Base-by-base conservation (phyloP, 352 stramenopile species). In the Phytophthora podocarpi region DNA sequence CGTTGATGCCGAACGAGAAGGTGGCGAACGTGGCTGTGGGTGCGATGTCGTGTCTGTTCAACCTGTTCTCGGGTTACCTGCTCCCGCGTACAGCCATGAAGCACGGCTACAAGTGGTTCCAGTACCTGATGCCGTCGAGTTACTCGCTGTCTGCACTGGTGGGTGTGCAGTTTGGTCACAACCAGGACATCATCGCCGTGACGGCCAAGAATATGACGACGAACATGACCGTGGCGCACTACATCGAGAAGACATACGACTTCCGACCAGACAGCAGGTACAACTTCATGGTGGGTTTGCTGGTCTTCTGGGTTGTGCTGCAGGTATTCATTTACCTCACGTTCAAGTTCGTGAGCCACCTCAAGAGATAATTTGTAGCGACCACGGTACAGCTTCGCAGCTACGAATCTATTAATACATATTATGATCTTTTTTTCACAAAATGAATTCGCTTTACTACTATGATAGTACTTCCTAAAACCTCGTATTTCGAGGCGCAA, bases 301-400 rank as follows among this genome's bases (percentile, higher is more conserved):
- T 86, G 3, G 71, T 74, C 15, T 80, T 89, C 30, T 89, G 79
- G 79, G 36, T 59, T 13, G 59, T 82, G 6, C 15, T 82, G 30
- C 79, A 89, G 37, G 0, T 79, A 1, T 59, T 36, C 21, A 89
- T 89, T 49, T 89, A 82, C 68, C 45, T 89, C n/a, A 89, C 79
- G 43, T 67, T 86, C 64, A 84, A 84, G 68, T 88, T 78, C 63
- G 78, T 88, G 56, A 88, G 76, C 67, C 78, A 88, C 65, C 56
- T 88, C n/a, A 88, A 88, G 76, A 71, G 79, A 76, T 89, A 84
- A 57, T 21, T 5, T 43, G 18, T n/a, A n/a, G n/a, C n/a, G n/a
- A n/a, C n/a, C n/a, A n/a, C n/a, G n/a, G n/a, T n/a, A n/a, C n/a
- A n/a, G n/a, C n/a, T n/a, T n/a, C n/a, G n/a, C n/a, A n/a, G n/a